Evolutionary conservation across 345 rosid genomes (phyloP).

Genomic region (Eucalyptus urophylla): DNA sequence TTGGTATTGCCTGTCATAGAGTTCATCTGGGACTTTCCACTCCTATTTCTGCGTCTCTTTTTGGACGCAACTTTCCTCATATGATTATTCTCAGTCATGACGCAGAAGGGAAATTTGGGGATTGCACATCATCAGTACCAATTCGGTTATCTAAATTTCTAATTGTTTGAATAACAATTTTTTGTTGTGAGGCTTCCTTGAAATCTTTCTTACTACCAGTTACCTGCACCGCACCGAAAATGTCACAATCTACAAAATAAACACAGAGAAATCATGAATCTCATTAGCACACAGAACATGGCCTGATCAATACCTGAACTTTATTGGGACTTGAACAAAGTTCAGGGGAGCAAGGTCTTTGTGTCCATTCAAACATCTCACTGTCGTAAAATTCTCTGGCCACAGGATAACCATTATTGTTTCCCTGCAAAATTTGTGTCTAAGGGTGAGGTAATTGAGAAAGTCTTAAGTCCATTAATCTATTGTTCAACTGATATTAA

Average conservation of each 20-base stretch:
- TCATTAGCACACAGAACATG: background rate
- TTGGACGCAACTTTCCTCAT: background rate
- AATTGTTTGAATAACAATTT: background rate
- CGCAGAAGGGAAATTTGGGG: background rate
- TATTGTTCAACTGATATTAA: background rate
- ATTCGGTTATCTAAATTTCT: background rate
- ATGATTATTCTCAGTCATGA: background rate
- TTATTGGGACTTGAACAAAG: constrained; percentile 48
- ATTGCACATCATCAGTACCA: background rate
- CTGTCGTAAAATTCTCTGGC: constrained; percentile 33
- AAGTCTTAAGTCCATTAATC: background rate
- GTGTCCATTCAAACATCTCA: constrained; percentile 86
- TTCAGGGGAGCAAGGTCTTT: constrained; percentile 70
- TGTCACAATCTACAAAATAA: background rate
- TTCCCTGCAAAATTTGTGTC: constrained; percentile 20
- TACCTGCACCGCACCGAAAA: background rate
- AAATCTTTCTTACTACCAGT: background rate
- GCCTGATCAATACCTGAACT: constrained; percentile 22
- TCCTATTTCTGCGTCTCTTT: constrained; percentile 5
- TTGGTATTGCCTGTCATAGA: constrained; percentile 6
- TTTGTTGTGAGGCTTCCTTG: background rate
- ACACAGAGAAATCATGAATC: background rate
- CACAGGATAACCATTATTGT: constrained; percentile 17
- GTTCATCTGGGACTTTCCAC: background rate
- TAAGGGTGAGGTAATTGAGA: background rate